Conservation (phyloP, 2,329 filamentous ascomycete species). For the Colletotrichum endophyticum region DNA sequence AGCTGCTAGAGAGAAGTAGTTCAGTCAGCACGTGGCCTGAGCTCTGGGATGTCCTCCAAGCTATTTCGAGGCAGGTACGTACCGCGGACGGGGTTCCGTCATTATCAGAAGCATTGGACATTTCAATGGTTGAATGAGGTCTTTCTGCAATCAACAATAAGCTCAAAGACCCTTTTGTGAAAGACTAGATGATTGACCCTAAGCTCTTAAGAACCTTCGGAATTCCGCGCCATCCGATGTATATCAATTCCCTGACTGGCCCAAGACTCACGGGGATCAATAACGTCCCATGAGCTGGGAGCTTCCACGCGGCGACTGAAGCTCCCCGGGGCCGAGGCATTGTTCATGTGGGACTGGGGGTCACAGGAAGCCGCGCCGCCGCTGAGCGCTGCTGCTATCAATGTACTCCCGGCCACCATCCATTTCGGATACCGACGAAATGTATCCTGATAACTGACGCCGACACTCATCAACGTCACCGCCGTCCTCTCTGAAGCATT, state of each 20-base stretch:
- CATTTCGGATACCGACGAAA: too few relatives aligned
- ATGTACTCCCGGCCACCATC: neutral
- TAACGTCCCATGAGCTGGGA: neutral
- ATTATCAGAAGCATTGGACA: neutral
- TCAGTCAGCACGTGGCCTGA: constrained; percentile 5
- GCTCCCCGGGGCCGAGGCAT: constrained; percentile 9
- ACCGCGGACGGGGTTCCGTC: neutral
- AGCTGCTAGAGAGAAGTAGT: too few relatives aligned
- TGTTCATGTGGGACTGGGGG: neutral
- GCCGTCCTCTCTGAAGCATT: neutral
- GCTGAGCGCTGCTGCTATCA: neutral
- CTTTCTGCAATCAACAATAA: neutral
- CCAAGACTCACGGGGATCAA: too few relatives aligned
- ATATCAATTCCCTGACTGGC: neutral
- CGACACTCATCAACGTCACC: neutral
- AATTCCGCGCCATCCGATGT: neutral
- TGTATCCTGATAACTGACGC: neutral
- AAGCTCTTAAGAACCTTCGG: neutral
- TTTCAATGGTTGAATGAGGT: neutral
- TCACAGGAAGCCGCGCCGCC: neutral
- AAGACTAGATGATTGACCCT: neutral
- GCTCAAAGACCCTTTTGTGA: neutral
- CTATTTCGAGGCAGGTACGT: neutral
- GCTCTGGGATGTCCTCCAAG: neutral
- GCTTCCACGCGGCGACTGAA: neutral